These are phyloP conservation scores for Drechslerella dactyloides DNA, from an alignment of 2,329 filamentous ascomycete species.

Conservation along the genomic window DNA sequence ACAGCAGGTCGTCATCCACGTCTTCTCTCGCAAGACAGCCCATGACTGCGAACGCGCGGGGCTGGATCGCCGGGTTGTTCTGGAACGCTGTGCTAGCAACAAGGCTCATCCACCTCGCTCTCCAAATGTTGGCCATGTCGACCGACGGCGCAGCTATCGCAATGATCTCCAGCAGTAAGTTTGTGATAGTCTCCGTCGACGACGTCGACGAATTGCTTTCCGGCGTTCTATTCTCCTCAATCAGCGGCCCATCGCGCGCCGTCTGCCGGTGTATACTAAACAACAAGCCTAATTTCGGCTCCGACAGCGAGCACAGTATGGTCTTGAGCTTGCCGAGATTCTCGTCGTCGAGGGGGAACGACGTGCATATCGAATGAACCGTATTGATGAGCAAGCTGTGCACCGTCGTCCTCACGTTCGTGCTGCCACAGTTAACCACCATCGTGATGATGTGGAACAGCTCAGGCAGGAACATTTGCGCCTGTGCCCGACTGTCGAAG, in stretches of 20 bases:
- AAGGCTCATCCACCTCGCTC: slow-evolving; percentile 75
- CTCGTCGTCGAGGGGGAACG: slow-evolving; percentile 68
- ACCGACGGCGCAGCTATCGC: slow-evolving; percentile 69
- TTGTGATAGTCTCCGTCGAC: slow-evolving; percentile 67
- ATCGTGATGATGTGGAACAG: slow-evolving; percentile 75
- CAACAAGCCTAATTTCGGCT: slow-evolving; percentile 67
- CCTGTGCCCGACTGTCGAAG: slow-evolving; percentile 71
- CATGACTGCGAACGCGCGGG: slow-evolving; percentile 73
- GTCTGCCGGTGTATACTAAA: slow-evolving; percentile 59
- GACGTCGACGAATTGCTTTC: slow-evolving; percentile 53
- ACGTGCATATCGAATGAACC: slow-evolving; percentile 71
- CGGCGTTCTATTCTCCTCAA: slow-evolving; percentile 53
- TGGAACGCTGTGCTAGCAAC: slow-evolving; percentile 76
- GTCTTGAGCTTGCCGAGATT: slow-evolving; percentile 65
- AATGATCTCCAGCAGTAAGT: slow-evolving; percentile 69
- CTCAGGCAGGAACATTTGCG: slow-evolving; percentile 72
- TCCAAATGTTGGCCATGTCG: slow-evolving; percentile 72
- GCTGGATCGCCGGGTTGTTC: slow-evolving; percentile 74
- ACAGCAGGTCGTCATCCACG: slow-evolving; percentile 73
- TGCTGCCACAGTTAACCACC: slow-evolving; percentile 70
- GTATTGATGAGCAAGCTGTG: slow-evolving; percentile 71
- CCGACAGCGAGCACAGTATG: slow-evolving; percentile 67
- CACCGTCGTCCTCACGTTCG: slow-evolving; percentile 66
- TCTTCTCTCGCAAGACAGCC: slow-evolving; percentile 73
- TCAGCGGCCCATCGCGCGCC: slow-evolving; percentile 52